Percentiles rank a stretch among this genome's conserved stretches.
phyloP scores from a whole-genome alignment of 2,329 filamentous ascomycete genomes.

The Metarhizium sp. region DNA sequence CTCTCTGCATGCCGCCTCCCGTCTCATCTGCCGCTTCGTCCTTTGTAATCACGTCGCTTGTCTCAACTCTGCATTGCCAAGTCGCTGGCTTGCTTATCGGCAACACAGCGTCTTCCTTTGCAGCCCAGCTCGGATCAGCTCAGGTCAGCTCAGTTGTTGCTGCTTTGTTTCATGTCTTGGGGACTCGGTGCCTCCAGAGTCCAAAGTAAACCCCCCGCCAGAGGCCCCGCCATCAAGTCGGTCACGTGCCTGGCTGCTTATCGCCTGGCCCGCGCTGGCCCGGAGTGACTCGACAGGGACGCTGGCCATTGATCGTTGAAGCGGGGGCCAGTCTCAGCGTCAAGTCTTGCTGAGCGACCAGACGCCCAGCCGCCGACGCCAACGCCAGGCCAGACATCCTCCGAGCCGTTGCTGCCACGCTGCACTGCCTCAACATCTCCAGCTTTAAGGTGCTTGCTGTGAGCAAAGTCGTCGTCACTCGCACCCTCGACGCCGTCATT shows the following conservation, averaged over 20 bases:
- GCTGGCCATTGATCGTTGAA: neutral
- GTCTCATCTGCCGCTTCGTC: too few species aligned
- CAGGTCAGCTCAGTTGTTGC: too few species aligned
- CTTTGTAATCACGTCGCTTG: too few species aligned
- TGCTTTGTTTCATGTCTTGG: too few species aligned
- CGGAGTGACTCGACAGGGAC: neutral
- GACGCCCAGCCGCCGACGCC: neutral
- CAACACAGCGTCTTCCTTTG: too few species aligned
- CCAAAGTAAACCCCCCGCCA: too few species aligned
- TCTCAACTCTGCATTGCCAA: too few species aligned
- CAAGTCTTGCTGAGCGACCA: neutral
- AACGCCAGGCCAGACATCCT: neutral
- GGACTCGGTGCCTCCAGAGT: too few species aligned
- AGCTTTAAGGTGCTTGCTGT: neutral
- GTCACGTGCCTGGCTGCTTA: neutral
- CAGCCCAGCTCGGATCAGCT: too few species aligned
- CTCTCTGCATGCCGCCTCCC: too few species aligned
- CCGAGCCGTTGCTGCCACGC: neutral
- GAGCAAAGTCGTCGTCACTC: constrained; percentile 6
- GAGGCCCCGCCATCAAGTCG: neutral
- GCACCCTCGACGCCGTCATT: constrained; percentile 2
- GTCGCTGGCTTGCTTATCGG: too few species aligned
- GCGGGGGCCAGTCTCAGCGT: neutral
- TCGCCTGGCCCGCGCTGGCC: neutral
- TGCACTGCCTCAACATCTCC: constrained; percentile 5